These are phyloP conservation scores for Hibiscus tridactylites DNA, from an alignment of 345 rosid species.

Conservation along the genomic window DNA sequence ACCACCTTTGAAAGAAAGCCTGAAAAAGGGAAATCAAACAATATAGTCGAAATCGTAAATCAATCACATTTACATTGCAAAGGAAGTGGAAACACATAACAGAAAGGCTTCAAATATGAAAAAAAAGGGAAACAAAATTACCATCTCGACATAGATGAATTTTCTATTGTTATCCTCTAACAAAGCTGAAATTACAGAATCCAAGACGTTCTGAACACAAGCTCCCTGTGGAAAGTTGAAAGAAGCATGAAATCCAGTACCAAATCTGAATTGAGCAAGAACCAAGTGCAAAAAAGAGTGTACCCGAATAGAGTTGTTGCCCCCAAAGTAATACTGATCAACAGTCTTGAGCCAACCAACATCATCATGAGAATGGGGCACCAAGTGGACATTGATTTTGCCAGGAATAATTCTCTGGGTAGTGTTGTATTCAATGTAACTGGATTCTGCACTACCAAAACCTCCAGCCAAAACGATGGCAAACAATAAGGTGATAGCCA, in stretches of 20 bases:
- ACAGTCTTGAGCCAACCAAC: conserved; percentile 98
- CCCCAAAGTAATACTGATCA: conserved; percentile 87
- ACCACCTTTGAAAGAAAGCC: conserved; percentile 96
- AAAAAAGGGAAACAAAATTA: conserved; percentile 13
- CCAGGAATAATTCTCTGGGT: conserved; percentile 42
- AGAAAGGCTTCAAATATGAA: neutral
- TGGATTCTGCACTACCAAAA: conserved; percentile 22
- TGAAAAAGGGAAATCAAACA: conserved; percentile 6
- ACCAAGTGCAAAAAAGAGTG: neutral
- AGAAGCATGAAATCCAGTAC: conserved; percentile 1
- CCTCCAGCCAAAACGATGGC: conserved; percentile 14
- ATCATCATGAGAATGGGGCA: conserved; percentile 93
- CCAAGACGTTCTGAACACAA: conserved; percentile 88
- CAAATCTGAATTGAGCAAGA: neutral
- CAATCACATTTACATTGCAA: neutral
- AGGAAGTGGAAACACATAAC: neutral
- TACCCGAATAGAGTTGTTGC: conserved; percentile 87
- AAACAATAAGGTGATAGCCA: conserved; percentile 12
- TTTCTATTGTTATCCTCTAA: conserved; percentile 78
- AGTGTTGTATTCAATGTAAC: conserved; percentile 66
- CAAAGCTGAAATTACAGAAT: conserved; percentile 74
- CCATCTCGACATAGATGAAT: conserved; percentile 86
- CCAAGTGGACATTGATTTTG: conserved; percentile 84
- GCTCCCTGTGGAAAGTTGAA: conserved; percentile 48
- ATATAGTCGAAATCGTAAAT: neutral